A percentile compares a stretch with the other conserved stretches of the same genome.
These are phyloP conservation scores for Plectosphaerella sp. DNA, from an alignment of 2,329 filamentous ascomycete genomes.

Conservation along the genomic window DNA sequence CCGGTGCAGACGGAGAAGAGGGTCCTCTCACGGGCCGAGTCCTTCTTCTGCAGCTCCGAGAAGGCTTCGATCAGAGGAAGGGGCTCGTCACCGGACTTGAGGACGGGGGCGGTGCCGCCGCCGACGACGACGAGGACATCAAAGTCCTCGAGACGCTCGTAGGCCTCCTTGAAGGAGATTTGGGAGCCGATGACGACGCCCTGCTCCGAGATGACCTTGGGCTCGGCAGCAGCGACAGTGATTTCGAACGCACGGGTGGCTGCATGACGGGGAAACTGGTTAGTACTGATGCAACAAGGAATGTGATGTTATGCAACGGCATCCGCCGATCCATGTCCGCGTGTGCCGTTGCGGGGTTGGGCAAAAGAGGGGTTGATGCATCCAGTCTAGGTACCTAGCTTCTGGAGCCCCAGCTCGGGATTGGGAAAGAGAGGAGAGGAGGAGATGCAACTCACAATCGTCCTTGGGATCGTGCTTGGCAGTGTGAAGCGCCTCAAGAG, in stretches of 20 bases:
- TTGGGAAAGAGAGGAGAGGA: constrained; percentile 1
- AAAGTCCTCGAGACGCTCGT: constrained; percentile 69
- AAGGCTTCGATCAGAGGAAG: constrained; percentile 71
- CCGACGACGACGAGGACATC: constrained; percentile 77
- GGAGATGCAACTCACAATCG: constrained; percentile 36
- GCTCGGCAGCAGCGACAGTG: constrained; percentile 49
- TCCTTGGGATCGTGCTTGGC: constrained; percentile 51
- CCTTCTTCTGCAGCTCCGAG: constrained; percentile 73
- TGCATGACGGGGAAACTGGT: constrained; percentile 19
- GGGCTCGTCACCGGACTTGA: constrained; percentile 66
- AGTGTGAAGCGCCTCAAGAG: constrained; percentile 44
- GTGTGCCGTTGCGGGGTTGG: constrained; percentile 2
- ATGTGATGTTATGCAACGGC: no score
- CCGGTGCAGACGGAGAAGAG: constrained; percentile 78
- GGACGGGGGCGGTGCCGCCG: constrained; percentile 58
- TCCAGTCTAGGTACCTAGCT: background rate
- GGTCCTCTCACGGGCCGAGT: constrained; percentile 75
- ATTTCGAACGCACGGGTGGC: constrained; percentile 54
- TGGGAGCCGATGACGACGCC: constrained; percentile 70
- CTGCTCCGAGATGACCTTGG: constrained; percentile 53
- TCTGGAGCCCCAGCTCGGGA: background rate
- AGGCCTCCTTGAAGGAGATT: constrained; percentile 70
- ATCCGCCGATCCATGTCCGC: background rate
- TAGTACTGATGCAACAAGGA: constrained; percentile 1
- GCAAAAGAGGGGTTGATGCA: constrained; percentile 1